Evolutionary conservation across 208 protist genomes (phyloP), one percentile per base, ranked within the genome.

Genomic region (Phytomonas sp.): DNA sequence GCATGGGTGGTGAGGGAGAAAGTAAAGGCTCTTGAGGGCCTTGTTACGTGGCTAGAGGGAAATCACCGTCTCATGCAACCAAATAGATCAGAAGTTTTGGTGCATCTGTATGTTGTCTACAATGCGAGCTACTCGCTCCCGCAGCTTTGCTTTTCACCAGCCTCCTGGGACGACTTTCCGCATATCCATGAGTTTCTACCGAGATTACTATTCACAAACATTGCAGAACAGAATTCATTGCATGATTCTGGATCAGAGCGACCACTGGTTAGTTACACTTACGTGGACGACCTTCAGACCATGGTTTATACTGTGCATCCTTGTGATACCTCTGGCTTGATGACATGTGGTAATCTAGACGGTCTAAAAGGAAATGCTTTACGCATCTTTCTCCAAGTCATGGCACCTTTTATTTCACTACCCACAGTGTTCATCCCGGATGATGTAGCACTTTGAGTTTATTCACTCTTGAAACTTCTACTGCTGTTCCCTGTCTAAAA

Each of bases 261-360:
- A 29, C 77, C 77, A n/a, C 60, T 82, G 1, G 78, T 67, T 30
- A 82, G 78, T 67, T 76, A 60, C 30, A 60, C 46, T 8, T 91
- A 82, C 67, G 77, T 61, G 65, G 80, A 91, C 15, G 85, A 91
- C 20, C 29, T 83, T 6, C 46, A 76, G 34, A 72, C 74, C 72
- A 30, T 79, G 30, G 66, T 84, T 66, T 91, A 82, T 81, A 63
- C 76, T 4, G 59, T 91, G 13, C 85, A 91, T 64, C 78, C 75
- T 60, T 92, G 86, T 62, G 86, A 92, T 62, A 78, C 76, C 23
- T 76, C 68, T 32, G 77, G 76, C 20, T 29, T 92, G n/a, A 30
- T 88, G 5, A 34, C 62, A 8, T 64, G 60, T 46, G 43, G 62
- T 36, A 51, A 62, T 7, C 75, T 66, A 15, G 51, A 79, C 60